Conservation (phyloP, 257 asterid species). For the Linaria vulgaris region DNA sequence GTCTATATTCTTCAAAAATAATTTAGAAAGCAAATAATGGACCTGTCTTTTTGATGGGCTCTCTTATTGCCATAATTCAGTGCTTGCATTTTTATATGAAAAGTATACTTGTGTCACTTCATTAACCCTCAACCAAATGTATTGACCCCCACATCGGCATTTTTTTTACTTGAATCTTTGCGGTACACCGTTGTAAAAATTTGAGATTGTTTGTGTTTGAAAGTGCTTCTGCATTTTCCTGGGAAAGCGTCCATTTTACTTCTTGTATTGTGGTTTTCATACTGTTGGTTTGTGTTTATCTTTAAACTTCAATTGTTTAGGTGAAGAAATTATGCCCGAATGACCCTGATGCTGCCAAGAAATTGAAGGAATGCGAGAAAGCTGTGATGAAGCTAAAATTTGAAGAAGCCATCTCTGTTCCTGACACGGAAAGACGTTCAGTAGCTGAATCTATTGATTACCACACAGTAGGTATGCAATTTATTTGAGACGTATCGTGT, state of each 20-base stretch:
- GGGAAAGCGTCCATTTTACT: constrained; percentile 4
- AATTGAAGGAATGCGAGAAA: constrained; percentile 93
- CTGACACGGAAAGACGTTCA: constrained; percentile 64
- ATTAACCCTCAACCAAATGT: constrained; percentile 1
- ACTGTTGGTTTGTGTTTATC: constrained; percentile 3
- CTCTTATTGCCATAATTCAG: too few species aligned
- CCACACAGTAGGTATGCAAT: constrained; percentile 71
- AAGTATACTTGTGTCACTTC: not conserved
- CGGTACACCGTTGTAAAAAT: constrained; percentile 7
- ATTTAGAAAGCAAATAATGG: not conserved
- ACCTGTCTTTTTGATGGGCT: too few species aligned
- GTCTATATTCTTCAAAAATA: not conserved
- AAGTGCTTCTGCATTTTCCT: not conserved
- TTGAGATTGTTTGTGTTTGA: constrained; percentile 12
- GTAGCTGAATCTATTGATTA: constrained; percentile 84
- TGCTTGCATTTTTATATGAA: not conserved
- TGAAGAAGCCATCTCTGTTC: constrained; percentile 93
- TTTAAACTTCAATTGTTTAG: constrained; percentile 31
- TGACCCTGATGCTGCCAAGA: constrained; percentile 94
- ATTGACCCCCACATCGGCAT: constrained; percentile 1
- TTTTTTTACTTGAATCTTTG: not conserved
- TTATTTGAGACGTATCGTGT: constrained; percentile 16
- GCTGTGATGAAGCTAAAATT: constrained; percentile 94
- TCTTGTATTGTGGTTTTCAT: not conserved
- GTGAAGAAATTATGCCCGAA: constrained; percentile 84